A percentile compares a stretch with the other conserved stretches of the same genome.
Conservation (phyloP, 768 basidiomycete genomes). For the Calvatia gigantea region DNA sequence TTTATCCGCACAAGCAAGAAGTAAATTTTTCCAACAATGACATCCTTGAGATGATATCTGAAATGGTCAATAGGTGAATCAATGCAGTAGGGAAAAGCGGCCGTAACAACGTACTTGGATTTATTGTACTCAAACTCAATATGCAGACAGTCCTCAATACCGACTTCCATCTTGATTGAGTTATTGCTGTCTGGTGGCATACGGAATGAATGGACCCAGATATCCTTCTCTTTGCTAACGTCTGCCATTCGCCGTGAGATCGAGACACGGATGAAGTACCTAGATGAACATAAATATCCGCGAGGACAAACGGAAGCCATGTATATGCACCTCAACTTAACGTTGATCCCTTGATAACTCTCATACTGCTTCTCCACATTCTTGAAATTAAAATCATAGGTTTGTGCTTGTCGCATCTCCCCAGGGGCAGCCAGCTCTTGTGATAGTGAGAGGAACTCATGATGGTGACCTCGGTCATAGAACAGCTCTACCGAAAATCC, state of each 20-base stretch:
- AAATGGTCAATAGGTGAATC: not conserved
- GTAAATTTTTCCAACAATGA: conserved; percentile 99
- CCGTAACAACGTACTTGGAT: conserved; percentile 71
- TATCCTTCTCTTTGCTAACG: conserved; percentile 86
- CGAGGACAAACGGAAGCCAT: not conserved
- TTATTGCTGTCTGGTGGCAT: conserved; percentile 99
- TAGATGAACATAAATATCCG: conserved; percentile 27
- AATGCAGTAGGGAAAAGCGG: not conserved
- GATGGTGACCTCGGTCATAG: conserved; percentile 97
- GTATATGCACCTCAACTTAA: conserved; percentile 79
- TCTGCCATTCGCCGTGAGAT: conserved; percentile 92
- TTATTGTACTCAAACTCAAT: conserved; percentile 99
- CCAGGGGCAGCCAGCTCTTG: conserved; percentile 96
- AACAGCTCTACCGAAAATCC: conserved; percentile 63
- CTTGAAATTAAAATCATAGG: conserved; percentile 96
- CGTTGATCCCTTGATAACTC: conserved; percentile 97
- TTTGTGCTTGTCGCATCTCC: conserved; percentile 95
- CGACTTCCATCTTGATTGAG: conserved; percentile 99
- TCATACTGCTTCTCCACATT: conserved; percentile 99
- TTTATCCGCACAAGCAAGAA: conserved; percentile 98
- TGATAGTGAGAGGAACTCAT: conserved; percentile 93
- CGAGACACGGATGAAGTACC: conserved; percentile 90
- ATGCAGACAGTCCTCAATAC: conserved; percentile 97
- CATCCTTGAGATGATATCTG: conserved; percentile 98
- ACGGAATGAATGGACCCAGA: conserved; percentile 98